Percentiles rank a stretch among this genome's conserved stretches.
Conservation (phyloP, 2,329 filamentous ascomycete genomes). For the Alternaria consortialis region DNA sequence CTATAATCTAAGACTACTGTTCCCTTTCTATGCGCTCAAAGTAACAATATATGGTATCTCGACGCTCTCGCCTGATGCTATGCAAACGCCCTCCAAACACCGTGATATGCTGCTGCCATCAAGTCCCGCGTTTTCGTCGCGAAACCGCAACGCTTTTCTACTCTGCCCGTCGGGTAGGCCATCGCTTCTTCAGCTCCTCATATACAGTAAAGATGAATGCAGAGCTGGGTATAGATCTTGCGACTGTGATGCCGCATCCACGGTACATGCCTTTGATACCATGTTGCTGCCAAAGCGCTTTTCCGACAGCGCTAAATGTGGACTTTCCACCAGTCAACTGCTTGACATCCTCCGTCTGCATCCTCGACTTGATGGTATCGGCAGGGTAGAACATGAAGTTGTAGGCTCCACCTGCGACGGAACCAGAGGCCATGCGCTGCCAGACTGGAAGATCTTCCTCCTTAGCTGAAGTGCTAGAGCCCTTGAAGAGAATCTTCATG, state of each 20-base stretch:
- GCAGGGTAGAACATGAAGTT: constrained; percentile 98
- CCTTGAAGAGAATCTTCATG: constrained; percentile 74
- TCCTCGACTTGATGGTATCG: constrained; percentile 95
- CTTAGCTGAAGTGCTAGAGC: constrained; percentile 52
- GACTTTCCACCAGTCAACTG: constrained; percentile 62
- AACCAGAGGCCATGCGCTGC: constrained; percentile 88
- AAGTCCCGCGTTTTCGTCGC: neutral
- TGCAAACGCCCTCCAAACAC: constrained; percentile 20
- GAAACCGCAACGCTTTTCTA: neutral
- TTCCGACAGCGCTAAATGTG: constrained; percentile 77
- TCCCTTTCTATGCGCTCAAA: constrained; percentile 7
- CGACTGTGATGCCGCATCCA: constrained; percentile 92
- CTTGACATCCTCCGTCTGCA: constrained; percentile 85
- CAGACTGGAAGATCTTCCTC: constrained; percentile 74
- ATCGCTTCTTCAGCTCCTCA: constrained; percentile 75
- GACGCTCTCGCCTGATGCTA: constrained; percentile 12
- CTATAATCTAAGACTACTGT: neutral
- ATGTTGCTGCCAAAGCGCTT: constrained; percentile 79
- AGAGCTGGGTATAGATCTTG: constrained; percentile 90
- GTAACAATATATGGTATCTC: constrained; percentile 22
- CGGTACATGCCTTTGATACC: constrained; percentile 88
- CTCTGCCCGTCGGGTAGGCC: constrained; percentile 35
- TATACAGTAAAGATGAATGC: constrained; percentile 98
- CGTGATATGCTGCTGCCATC: constrained; percentile 2
- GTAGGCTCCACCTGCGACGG: constrained; percentile 88